Evolutionary conservation across 257 asterid species (phyloP).

Genomic region (Cruciata laevipes): DNA sequence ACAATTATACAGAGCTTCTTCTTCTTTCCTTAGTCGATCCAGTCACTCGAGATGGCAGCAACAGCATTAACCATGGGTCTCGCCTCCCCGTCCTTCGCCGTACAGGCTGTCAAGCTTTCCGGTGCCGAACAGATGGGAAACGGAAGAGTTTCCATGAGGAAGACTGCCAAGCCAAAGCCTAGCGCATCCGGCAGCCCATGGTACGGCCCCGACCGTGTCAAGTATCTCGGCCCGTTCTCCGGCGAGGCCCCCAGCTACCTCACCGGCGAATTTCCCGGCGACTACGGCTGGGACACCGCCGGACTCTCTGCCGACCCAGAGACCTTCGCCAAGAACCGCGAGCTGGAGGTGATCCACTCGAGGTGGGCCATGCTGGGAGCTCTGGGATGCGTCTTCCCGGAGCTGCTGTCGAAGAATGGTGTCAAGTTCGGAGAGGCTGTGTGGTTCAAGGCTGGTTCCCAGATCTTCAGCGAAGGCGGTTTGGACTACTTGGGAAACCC

Average conservation of each 20-base stretch:
- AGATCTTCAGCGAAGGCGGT: not conserved
- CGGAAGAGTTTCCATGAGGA: not conserved
- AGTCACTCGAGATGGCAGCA: not conserved
- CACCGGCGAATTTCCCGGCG: not conserved
- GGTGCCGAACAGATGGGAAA: not conserved
- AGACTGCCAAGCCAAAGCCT: not conserved
- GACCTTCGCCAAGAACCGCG: not conserved
- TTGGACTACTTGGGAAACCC: not conserved
- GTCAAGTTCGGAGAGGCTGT: not conserved
- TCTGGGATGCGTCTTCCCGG: not conserved
- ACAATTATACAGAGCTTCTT: not conserved
- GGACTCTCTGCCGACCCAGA: not conserved
- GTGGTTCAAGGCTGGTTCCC: not conserved
- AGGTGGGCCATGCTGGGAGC: not conserved
- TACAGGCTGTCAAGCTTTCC: not conserved
- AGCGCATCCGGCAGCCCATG: not conserved
- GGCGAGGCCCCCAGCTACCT: not conserved
- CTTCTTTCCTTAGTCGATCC: not conserved
- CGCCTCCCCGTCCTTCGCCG: not conserved
- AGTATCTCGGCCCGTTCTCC: not conserved
- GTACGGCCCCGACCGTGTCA: not conserved
- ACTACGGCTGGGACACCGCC: not conserved
- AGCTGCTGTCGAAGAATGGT: not conserved
- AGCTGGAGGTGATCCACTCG: not conserved
- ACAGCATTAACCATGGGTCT: not conserved